Conservation (phyloP, 2,329 filamentous ascomycete species). For the Rhexocercosporidium sp. region DNA sequence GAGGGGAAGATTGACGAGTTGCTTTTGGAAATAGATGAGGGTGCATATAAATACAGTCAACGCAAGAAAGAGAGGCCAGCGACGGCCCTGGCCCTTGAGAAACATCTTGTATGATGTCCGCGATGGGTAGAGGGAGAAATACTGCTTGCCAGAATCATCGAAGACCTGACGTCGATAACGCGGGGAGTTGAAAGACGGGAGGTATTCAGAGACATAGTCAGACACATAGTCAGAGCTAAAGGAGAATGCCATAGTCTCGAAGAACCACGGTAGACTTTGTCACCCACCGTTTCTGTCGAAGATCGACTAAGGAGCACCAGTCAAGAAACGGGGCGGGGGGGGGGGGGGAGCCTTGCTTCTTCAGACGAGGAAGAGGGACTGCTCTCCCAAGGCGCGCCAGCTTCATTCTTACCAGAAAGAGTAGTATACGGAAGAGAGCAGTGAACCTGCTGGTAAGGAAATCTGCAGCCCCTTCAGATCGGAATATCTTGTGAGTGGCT, state of each 20-base stretch:
- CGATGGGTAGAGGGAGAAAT: neutral
- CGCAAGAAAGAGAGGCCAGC: neutral
- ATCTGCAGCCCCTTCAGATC: no score
- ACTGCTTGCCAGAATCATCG: neutral
- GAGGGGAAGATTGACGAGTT: neutral
- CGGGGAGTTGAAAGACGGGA: neutral
- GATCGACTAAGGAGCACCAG: no score
- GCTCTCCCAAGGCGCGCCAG: neutral
- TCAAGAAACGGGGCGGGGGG: neutral
- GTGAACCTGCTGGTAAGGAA: no score
- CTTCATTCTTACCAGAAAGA: constrained; percentile 2
- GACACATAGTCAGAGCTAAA: no score
- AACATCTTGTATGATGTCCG: constrained; percentile 5
- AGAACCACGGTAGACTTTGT: no score
- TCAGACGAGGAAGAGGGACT: neutral
- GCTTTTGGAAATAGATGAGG: constrained; percentile 6
- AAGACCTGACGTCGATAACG: neutral
- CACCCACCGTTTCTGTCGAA: no score
- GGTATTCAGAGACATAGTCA: no score
- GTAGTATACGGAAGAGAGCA: no score
- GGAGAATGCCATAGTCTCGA: no score
- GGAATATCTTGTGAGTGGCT: constrained; percentile 1
- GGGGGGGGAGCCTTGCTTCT: neutral
- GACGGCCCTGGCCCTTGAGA: constrained; percentile 5
- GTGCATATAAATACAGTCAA: neutral